These are phyloP conservation scores for Acanthamoeba divionensis DNA, from an alignment of 208 protist genomes.

Conservation along the genomic window DNA sequence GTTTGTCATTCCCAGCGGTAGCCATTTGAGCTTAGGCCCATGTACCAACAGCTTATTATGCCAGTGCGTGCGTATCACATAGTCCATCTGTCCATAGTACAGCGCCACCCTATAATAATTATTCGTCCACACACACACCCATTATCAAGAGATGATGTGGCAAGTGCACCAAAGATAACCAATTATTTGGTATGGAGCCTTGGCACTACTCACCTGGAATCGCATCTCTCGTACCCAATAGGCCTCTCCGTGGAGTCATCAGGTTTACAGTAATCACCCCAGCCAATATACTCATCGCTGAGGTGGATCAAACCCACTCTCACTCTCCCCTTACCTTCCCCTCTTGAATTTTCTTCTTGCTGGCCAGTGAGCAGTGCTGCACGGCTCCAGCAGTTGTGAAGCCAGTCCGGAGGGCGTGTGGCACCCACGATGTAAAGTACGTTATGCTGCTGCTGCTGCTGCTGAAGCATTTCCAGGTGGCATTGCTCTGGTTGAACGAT, in stretches of 20 bases:
- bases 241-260: neutral
- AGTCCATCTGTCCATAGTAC: neutral
- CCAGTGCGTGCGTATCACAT: slow-evolving; percentile 30
- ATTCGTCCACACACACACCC: too few relatives aligned
- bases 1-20: neutral
- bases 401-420: neutral
- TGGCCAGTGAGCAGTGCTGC: neutral
- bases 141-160: too few relatives aligned
- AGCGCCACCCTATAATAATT: neutral
- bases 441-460: neutral
- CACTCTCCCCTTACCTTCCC: neutral
- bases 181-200: too few relatives aligned
- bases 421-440: neutral
- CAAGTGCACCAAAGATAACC: too few relatives aligned
- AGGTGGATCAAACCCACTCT: neutral
- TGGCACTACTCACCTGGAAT: too few relatives aligned
- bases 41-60: neutral
- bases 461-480: neutral
- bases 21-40: neutral
- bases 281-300: slow-evolving; percentile 39
- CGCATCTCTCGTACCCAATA: neutral
- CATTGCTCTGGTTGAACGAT: neutral
- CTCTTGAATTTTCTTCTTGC: neutral
- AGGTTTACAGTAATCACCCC: neutral
- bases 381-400: neutral